Conservation (phyloP, 495 filamentous ascomycete species). For the Penicillium riverlandense region DNA sequence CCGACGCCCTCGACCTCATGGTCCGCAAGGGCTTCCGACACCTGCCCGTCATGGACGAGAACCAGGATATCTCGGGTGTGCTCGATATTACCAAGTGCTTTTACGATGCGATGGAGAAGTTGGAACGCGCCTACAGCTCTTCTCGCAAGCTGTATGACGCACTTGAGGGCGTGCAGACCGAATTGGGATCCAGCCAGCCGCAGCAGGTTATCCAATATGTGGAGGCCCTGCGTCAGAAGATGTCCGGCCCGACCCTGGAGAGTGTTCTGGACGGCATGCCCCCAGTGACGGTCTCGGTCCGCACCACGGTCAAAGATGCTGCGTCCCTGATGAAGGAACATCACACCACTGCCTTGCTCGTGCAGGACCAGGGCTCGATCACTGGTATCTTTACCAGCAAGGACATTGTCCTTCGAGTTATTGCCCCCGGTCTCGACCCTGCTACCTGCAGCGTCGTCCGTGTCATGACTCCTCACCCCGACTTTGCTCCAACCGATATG, state of each 20-base stretch:
- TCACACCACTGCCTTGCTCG: conserved; percentile 91
- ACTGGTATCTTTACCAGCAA: conserved; percentile 99
- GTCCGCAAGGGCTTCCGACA: conserved; percentile 96
- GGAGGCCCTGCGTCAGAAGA: conserved; percentile 87
- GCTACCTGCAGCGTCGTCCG: conserved; percentile 93
- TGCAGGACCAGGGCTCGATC: conserved; percentile 94
- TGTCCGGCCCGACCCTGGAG: conserved; percentile 96
- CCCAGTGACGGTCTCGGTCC: conserved; percentile 88
- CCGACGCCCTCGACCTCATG: conserved; percentile 95
- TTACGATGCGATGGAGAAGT: conserved; percentile 99
- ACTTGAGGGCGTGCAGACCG: conserved; percentile 96
- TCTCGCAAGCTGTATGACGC: conserved; percentile 96
- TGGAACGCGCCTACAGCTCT: conserved; percentile 93
- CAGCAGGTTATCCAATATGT: conserved; percentile 99
- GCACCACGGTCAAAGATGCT: conserved; percentile 93
- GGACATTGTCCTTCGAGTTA: conserved; percentile 96
- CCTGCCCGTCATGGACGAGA: conserved; percentile 98
- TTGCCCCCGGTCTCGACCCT: conserved; percentile 92
- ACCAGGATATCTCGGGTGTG: conserved; percentile 97
- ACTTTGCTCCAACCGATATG: conserved; percentile 98
- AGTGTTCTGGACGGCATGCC: conserved; percentile 87
- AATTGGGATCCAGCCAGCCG: conserved; percentile 90
- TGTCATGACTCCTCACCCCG: conserved; percentile 98
- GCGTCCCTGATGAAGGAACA: conserved; percentile 95
- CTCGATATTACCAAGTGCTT: conserved; percentile 99